Percentiles rank a stretch among this genome's conserved stretches.
phyloP scores from a whole-genome alignment of 768 basidiomycete species.

The Leucocoprinus sp. region DNA sequence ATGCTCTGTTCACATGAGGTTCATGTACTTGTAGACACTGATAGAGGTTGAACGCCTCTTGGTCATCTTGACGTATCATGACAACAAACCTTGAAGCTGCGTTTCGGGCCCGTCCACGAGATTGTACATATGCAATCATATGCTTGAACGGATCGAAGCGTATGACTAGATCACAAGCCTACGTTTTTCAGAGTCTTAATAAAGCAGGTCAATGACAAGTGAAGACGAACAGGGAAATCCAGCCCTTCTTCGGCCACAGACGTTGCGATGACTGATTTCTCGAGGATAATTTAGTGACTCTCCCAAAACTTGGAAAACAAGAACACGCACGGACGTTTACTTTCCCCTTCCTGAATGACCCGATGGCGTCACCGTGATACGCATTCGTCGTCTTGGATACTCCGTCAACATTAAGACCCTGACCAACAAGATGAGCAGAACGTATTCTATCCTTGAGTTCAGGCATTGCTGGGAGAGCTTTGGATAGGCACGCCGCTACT shows the following conservation, averaged over 20 bases:
- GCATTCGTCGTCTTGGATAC: conserved; percentile 30
- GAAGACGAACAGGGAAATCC: conserved; percentile 63
- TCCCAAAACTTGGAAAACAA: background rate
- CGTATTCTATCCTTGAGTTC: conserved; percentile 48
- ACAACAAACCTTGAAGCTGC: conserved; percentile 71
- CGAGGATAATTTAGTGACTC: conserved; percentile 5
- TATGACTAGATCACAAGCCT: conserved; percentile 82
- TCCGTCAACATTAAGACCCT: conserved; percentile 42
- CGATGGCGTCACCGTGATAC: conserved; percentile 52
- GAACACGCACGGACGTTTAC: conserved; percentile 58
- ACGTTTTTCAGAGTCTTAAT: conserved; percentile 7
- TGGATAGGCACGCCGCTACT: conserved; percentile 61
- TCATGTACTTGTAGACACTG: conserved; percentile 50
- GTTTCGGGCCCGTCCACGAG: conserved; percentile 77
- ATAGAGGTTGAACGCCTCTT: conserved; percentile 50
- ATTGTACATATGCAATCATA: conserved; percentile 84
- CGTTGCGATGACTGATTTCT: conserved; percentile 59
- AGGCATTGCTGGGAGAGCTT: conserved; percentile 52
- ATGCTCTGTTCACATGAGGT: conserved; percentile 52
- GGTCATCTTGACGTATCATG: conserved; percentile 63
- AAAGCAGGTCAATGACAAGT: background rate
- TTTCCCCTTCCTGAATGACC: conserved; percentile 52
- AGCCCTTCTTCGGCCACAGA: conserved; percentile 90
- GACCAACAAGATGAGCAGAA: conserved; percentile 64
- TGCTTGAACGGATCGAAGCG: conserved; percentile 79